Percentiles rank a stretch among this genome's conserved stretches.
These are phyloP conservation scores for Botrytis fragariae DNA, from an alignment of 2,329 filamentous ascomycete genomes.

Conservation along the genomic window DNA sequence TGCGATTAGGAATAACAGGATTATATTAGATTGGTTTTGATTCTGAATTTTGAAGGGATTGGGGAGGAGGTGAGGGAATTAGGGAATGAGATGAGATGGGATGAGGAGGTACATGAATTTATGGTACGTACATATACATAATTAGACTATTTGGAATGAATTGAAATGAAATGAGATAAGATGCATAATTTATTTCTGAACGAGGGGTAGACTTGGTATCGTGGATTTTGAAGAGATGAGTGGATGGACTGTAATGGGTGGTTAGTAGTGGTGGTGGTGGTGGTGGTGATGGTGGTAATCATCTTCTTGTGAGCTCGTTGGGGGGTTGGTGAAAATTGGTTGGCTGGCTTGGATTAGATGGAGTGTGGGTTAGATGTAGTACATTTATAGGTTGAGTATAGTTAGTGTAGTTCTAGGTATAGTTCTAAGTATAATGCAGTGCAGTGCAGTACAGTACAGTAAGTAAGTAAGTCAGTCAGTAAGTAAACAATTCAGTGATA, in stretches of 20 bases:
- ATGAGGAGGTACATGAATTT: neutral
- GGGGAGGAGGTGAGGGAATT: neutral
- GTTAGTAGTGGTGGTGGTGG: neutral
- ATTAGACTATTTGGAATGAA: neutral
- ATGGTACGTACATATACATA: neutral
- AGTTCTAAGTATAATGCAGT: too few species aligned
- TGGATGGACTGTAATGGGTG: neutral
- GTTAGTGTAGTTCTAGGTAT: too few species aligned
- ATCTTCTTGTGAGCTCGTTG: too few species aligned
- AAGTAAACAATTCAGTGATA: too few species aligned
- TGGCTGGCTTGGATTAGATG: too few species aligned
- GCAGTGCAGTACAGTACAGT: too few species aligned
- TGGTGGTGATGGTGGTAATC: too few species aligned
- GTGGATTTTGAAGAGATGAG: neutral
- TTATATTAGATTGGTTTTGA: conserved; percentile 1
- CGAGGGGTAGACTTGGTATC: neutral
- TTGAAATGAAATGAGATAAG: too few species aligned
- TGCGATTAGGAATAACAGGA: neutral
- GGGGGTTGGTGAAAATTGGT: too few species aligned
- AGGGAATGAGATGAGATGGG: neutral
- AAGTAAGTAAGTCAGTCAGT: too few species aligned
- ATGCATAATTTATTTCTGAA: neutral
- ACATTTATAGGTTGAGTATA: too few species aligned
- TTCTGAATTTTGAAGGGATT: neutral
- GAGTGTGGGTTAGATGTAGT: too few species aligned